phyloP scores from a whole-genome alignment of 2,329 filamentous ascomycete genomes.

The Pyricularia sp. region DNA sequence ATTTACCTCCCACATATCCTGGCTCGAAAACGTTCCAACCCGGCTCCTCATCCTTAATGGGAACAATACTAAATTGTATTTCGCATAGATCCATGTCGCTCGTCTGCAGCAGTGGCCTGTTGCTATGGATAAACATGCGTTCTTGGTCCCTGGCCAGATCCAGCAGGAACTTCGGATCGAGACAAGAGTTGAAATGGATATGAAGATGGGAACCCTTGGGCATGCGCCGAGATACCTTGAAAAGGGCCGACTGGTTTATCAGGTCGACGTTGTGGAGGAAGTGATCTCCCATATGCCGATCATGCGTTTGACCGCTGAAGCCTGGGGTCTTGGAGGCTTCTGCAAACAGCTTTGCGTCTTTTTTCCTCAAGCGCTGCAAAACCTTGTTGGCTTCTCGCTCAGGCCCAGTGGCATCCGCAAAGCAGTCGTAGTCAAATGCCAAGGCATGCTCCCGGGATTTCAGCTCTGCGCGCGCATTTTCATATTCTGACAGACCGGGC shows the following conservation, averaged over 20 bases:
- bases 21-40: slow-evolving; percentile 36
- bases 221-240: slow-evolving; percentile 45
- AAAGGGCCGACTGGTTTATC: slow-evolving; percentile 47
- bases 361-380: slow-evolving; percentile 24
- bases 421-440: slow-evolving; percentile 30
- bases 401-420: slow-evolving; percentile 17
- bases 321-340: slow-evolving; percentile 21
- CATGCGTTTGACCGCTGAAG: slow-evolving; percentile 32
- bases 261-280: slow-evolving; percentile 46
- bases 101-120: slow-evolving; percentile 33
- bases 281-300: slow-evolving; percentile 41
- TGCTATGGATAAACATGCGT: slow-evolving; percentile 63
- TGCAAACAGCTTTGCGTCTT: slow-evolving; percentile 29
- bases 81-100: slow-evolving; percentile 44
- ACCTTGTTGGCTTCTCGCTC: slow-evolving; percentile 30
- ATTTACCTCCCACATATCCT: slow-evolving; percentile 30
- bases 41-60: slow-evolving; percentile 20
- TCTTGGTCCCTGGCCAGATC: slow-evolving; percentile 42
- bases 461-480: slow-evolving; percentile 19
- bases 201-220: slow-evolving; percentile 68
- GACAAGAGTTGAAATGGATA: slow-evolving; percentile 70
- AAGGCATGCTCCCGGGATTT: slow-evolving; percentile 23
- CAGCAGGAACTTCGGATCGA: slow-evolving; percentile 51
- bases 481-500: slow-evolving; percentile 15
- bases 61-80: slow-evolving; percentile 50